Base-by-base conservation (phyloP, 441 rosid genomes). In the Pelargonium fulgidum region DNA sequence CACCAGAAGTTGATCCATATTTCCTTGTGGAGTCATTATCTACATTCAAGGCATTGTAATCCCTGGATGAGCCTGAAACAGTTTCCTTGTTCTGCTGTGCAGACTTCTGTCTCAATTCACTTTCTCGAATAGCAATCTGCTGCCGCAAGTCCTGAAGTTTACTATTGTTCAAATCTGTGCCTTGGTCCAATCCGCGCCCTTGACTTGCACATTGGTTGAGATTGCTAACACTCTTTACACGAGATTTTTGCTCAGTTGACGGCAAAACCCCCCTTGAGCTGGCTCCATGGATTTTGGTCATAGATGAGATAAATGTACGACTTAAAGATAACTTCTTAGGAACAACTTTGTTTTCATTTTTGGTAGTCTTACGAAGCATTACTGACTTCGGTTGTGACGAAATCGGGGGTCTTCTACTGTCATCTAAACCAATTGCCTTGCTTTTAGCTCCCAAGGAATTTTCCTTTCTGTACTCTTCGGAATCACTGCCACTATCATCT, bases 121-220 rank as follows among this genome's bases (percentile, higher is more conserved):
- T 83, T 85, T 93, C 97, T 62, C 93, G 87, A 65, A 80, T 84
- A 14, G 95, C 96, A 86, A 93, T 93, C 88, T 88, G 92, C 84
- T 87, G 93, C 84, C 89, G 86, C 81, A 93, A 83, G 70, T 91
- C 97, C 78, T 50, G 83, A 73, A 88, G 89, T 76, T 93, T 80
- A 68, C 69, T 77, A 67, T 72, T 79, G 75, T 70, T 87, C 68
- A 79, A 75, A 61, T 77, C 83, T 68, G 65, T 73, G 72, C 65
- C 82, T 74, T 69, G 89, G 48, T 79, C 90, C 74, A 70, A 68
- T 68, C 71, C 80, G 72, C 9, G 75, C 70, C 80, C 86, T 69
- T 78, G 87, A 80, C 74, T 80, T 58, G 73, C 79, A 68, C 68
- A 82, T 79, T 77, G 86, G 67, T 80, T 80, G 26, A 4, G 69